A percentile compares a stretch with the other conserved stretches of the same genome.
Evolutionary conservation across 83 land plant genomes (phyloP).

Genomic region (Larix sibirica): DNA sequence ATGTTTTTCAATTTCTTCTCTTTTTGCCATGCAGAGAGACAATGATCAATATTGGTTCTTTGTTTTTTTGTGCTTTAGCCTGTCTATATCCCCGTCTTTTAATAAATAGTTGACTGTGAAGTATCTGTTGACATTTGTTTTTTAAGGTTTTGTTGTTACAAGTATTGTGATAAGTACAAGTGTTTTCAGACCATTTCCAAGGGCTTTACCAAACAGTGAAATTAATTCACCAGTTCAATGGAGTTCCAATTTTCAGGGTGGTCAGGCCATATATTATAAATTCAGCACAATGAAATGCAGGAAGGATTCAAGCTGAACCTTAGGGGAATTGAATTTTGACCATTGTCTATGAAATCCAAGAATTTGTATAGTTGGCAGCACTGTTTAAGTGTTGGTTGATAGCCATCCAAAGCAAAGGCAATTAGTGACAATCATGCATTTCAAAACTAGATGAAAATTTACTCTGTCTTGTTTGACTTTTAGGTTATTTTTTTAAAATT

Average conservation of each 20-base stretch:
- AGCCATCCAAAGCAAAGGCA: neutral
- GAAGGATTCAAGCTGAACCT: neutral
- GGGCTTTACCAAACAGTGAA: no score
- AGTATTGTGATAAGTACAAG: no score
- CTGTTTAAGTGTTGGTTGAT: neutral
- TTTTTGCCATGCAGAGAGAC: neutral
- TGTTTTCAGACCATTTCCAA: no score
- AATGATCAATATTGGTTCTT: neutral
- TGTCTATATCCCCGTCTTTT: no score
- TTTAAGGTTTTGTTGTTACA: neutral
- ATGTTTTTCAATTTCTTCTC: neutral
- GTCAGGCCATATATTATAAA: no score
- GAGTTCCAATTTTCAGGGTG: no score
- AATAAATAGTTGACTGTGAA: neutral
- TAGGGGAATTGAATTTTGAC: neutral
- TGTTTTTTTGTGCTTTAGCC: neutral
- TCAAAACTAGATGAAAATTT: no score
- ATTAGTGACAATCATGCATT: no score
- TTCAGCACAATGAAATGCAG: neutral
- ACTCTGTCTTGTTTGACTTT: no score
- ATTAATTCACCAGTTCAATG: no score
- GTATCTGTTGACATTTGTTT: neutral
- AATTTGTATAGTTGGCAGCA: neutral
- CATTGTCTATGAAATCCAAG: neutral
- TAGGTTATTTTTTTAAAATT: neutral